Evolutionary conservation across 371 early-diverging fungal genomes (phyloP), one percentile per base, ranked within the genome.

Genomic region (Apophysomyces ossiformis): DNA sequence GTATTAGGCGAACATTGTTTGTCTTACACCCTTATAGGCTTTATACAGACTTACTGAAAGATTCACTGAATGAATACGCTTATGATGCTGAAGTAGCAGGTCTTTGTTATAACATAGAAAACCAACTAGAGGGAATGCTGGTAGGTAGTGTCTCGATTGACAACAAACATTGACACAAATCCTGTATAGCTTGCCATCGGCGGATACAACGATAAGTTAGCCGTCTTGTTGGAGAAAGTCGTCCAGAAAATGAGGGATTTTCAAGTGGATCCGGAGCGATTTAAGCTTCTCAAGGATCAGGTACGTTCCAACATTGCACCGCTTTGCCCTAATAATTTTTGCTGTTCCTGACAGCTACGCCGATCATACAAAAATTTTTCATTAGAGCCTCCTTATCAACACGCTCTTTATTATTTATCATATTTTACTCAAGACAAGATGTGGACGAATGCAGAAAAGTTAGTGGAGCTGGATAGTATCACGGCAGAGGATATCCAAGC

Each of bases 41-140:
- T 36, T 94, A 88, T 72, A 86, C 88, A 8, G 90, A 92, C 64
- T 69, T 95, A 8, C 73, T 96, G 37, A 89, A 88, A 64, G 96
- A 97, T 76, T 83, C 85, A 3, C 74, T 98, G 61, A 92, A 85
- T 65, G 94, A 95, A 72, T 89, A 87, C 61, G 85, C 91, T 0
- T 97, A 98, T 74, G 92, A 92, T 68, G 98, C 97, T 4, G 90
- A 91, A 71, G 84, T 92, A 15, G 95, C 96, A 1, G 97, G 96
- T 3, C 78, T 96, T 50, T 77, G 79, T 57, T 95, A 91, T 60
- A 82, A 79, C n/a, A 79, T 96, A 63, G 88, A 91, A 39, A 88
- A 85, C 59, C 83, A 81, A 43, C 68, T 83, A 39, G 87, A 93
- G 61, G 92, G 93, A 61, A 83, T 92, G 72, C 68, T 85, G 71